Conservation (phyloP, 176 grass and related monocot genomes). For the Urochloa ruziziensis region DNA sequence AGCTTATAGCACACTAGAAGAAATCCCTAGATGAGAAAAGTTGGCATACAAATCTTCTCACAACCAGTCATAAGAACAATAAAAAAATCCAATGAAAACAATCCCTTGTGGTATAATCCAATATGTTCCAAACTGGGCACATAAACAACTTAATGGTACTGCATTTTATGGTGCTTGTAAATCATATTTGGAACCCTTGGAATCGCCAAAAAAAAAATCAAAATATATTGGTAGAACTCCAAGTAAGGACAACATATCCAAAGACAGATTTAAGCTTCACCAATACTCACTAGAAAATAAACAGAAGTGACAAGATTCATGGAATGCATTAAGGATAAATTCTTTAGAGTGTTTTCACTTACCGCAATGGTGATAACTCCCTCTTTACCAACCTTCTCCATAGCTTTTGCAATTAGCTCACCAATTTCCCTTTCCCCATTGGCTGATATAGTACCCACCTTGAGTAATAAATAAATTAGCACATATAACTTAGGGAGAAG, state of each 20-base stretch:
- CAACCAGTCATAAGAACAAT: not conserved
- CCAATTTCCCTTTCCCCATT: constrained; percentile 95
- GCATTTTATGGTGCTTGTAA: not conserved
- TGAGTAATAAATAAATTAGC: constrained; percentile 36
- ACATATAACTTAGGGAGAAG: constrained; percentile 28
- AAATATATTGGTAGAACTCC: not conserved
- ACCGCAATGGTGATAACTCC: constrained; percentile 85
- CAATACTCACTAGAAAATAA: not conserved
- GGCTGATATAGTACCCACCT: constrained; percentile 90
- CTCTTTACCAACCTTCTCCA: constrained; percentile 97
- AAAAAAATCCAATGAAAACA: not conserved
- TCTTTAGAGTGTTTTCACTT: constrained; percentile 34
- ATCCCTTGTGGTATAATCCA: not conserved
- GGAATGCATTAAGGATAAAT: not conserved
- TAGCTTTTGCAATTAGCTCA: constrained; percentile 92
- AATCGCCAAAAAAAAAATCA: not conserved
- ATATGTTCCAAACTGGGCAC: not conserved
- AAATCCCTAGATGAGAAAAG: not conserved
- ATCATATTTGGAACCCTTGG: constrained; percentile 1
- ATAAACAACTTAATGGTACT: not conserved
- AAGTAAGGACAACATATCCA: not conserved
- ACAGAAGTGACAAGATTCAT: not conserved
- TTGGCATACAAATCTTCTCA: not conserved
- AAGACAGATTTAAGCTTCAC: not conserved
- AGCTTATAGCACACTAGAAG: not conserved